Evolutionary conservation across 352 stramenopile genomes (phyloP), one percentile per base, ranked within the genome.

Genomic region (Phytophthora sp.): DNA sequence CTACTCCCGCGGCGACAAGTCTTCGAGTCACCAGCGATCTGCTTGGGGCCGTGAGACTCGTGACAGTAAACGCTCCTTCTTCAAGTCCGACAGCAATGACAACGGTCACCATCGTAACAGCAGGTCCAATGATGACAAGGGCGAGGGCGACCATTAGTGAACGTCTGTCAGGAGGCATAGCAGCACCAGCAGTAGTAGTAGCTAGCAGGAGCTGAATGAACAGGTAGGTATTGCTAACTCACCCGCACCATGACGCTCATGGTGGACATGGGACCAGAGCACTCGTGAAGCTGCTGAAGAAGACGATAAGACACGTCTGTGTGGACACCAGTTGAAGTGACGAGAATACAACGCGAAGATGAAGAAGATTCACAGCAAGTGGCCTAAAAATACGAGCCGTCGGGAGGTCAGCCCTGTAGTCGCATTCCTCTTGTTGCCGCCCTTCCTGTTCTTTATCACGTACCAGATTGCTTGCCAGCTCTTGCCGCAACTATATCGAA

Each of bases 41-140:
- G 73, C 74, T 21, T 91, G 84, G 84, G 70, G 74, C 18, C 82
- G 84, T 56, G 77, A 89, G 27, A 84, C 39, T 63, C 82, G 84
- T 56, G 77, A 89, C 29, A 84, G 41, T 63, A 88, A 89, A 71
- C 80, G 83, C 16, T 74, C 77, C 31, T 80, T 79, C 38, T 76
- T 44, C 61, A 87, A 86, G 66, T 75, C 74, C 42, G 71, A 84
- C 21, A 74, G 79, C 57, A 73, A 57, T 57, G 66, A 82, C 7
- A 54, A 70, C 11, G 38, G 65, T 8, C 58, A 76, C 39, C 61
- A 71, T 50, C 68, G 73, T 53, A 76, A 61, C 62, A 78, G 57
- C 62, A 77, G 61, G 56, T 59, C 57, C 27, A 74, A 59, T 29
- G 74, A 84, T 12, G 62, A 76, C 35, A 74, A 74, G 38, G 51